Evolutionary conservation across 306 rosid genomes (phyloP), one percentile per base, ranked within the genome.

Genomic region (Quercus gilva): DNA sequence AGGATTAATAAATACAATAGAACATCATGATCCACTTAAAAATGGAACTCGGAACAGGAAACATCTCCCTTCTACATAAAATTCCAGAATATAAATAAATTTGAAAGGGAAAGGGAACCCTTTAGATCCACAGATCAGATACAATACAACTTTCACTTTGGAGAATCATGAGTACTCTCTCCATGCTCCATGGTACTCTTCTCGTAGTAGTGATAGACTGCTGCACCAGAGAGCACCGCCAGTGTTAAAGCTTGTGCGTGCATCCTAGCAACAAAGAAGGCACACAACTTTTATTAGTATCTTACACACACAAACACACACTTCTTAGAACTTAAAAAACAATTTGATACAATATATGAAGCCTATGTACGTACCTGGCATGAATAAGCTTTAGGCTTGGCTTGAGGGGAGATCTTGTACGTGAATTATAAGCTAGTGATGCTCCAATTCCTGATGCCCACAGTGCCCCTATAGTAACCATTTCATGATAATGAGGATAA

Each of bases 381-480:
- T 94, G 97, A 56, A 94, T 94, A 59, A 94, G 97, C 82, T 89
- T 84, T 10, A 94, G 96, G 75, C 97, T 94, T 71, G 96, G 92
- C 86, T 94, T 94, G 85, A 90, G 75, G 13, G 86, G 88, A 43
- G 97, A 81, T 69, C 83, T 85, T 45, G 71, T 58, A 19, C 86
- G 73, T 74, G 97, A 49, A 49, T 49, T 59, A 78, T 89, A 83
- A 18, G 85, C 83, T 5, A 94, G 86, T 5, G 98, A 84, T 67
- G 92, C 96, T 69, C 92, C 98, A 20, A 94, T 81, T 63, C 92
- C 98, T 26, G 92, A 52, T 3, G 96, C 96, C 98, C 97, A 94
- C 1, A 94, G 65, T 6, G 88, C 89, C 20, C 92, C 97, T 93
- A 78, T 57, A 65, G 25, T 17, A 49, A 9, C 55, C 75, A 59